Evolutionary conservation across 2,329 filamentous ascomycete species (phyloP), one percentile per base, ranked within the genome.

Genomic region (Colletotrichum sp.): DNA sequence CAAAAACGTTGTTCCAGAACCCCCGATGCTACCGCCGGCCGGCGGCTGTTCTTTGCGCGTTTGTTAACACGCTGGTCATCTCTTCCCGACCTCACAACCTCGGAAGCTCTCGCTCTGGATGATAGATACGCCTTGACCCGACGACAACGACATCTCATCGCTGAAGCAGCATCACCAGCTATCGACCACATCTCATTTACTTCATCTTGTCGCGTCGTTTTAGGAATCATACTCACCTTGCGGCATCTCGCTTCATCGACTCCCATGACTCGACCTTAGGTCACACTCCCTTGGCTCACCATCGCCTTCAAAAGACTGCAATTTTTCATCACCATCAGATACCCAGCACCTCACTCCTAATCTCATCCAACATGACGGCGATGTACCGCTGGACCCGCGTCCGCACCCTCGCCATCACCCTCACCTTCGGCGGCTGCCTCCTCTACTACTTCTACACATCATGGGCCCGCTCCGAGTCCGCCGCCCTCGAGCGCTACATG

Each of bases 401-500:
- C 26, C 74, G 74, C 32, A 64, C 70, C 24, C 65, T 69, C 59
- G 28, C 55, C 49, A 30, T 69, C 30, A 16, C 9, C 59, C 21
- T 69, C 49, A 12, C 72, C 59, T 30, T 57, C 10, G 52, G 67
- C 21, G 32, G 36, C 18, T 34, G 24, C 12, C 21, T 76, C 34
- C 6, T 69, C 65, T 76, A 74, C 44, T 74, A 69, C 59, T n/a
- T 76, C 13, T 62, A 36, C 49, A 52, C 70, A 8, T 34, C 28
- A 21, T 60, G 64, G 24, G n/a, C 64, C 28, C 39, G 49, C 59
- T 63, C 74, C 21, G 74, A 76, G 36, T 64, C 64, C 12, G 24
- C 64, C n/a, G 59, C 64, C 72, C 81, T 85, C 5, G 78, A 82
- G 67, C 78, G 75, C 6, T 81, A 79, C 67, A 85, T 85, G 84